Conservation (phyloP, 306 rosid genomes). For the Carpinus fangiana region DNA sequence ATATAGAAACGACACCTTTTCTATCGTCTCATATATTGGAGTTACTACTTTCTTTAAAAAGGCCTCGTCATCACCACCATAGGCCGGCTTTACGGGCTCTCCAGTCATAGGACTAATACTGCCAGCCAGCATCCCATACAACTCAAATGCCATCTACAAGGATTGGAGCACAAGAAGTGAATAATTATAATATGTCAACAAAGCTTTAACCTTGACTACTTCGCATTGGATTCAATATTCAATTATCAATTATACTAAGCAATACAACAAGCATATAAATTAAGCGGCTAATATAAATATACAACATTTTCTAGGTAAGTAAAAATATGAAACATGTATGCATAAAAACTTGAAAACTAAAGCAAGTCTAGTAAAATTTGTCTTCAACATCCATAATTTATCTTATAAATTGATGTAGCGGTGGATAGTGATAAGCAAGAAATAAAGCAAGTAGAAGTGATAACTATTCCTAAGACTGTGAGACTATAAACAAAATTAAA, state of each 20-base stretch:
- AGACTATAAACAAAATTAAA: too few relatives aligned
- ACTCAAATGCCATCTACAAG: slow-evolving; percentile 90
- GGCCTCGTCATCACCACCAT: slow-evolving; percentile 81
- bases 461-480: too few relatives aligned
- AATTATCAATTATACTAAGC: neutral
- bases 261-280: neutral
- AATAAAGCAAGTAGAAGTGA: too few relatives aligned
- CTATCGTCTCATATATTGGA: slow-evolving; percentile 83
- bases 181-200: neutral
- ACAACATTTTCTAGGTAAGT: neutral
- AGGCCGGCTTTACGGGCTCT: slow-evolving; percentile 88
- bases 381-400: neutral
- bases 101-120: slow-evolving; percentile 87
- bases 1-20: slow-evolving; percentile 46
- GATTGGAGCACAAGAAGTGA: slow-evolving; percentile 17
- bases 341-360: neutral
- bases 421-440: too few relatives aligned
- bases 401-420: neutral
- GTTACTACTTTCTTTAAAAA: slow-evolving; percentile 78
- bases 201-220: slow-evolving; percentile 16
- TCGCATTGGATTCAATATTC: slow-evolving; percentile 14
- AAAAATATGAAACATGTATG: neutral
- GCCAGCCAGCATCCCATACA: slow-evolving; percentile 91
- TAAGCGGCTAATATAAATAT: neutral
- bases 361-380: neutral